Evolutionary conservation across 495 filamentous ascomycete species (phyloP).

Genomic region (Penicillium macrosclerotiorum): DNA sequence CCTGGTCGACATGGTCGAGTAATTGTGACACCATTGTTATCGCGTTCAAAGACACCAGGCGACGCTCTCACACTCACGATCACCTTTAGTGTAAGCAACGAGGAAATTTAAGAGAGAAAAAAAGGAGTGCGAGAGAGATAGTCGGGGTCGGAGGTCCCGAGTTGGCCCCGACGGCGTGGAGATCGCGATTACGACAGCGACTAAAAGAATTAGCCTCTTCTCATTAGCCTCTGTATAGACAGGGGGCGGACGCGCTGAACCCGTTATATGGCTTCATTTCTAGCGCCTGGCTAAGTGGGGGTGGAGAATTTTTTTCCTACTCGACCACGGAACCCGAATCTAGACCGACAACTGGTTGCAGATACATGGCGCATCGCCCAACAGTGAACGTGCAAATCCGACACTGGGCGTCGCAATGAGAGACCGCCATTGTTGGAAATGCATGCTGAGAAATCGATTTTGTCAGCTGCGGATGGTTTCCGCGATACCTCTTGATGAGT

Average conservation of each 20-base stretch:
- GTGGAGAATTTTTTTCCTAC: background rate
- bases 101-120: background rate
- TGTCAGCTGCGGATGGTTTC: conserved; percentile 11
- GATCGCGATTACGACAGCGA: background rate
- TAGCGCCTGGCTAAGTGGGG: background rate
- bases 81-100: background rate
- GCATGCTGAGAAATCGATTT: conserved; percentile 7
- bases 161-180: too few relatives aligned
- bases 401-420: background rate
- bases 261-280: background rate
- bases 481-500: background rate
- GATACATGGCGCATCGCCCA: background rate
- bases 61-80: too few relatives aligned
- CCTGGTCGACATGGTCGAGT: conserved; percentile 6
- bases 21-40: conserved; percentile 1
- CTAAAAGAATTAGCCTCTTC: background rate
- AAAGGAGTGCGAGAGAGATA: background rate
- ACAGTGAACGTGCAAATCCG: background rate
- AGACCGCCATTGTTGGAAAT: too few relatives aligned
- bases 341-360: too few relatives aligned
- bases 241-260: background rate
- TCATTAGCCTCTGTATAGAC: background rate
- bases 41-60: background rate
- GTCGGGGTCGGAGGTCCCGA: background rate
- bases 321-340: too few relatives aligned